Percentiles rank a stretch among this genome's conserved stretches.
Evolutionary conservation across 805 yeast species (phyloP).

Genomic region (Yamadazyma ubonensis): DNA sequence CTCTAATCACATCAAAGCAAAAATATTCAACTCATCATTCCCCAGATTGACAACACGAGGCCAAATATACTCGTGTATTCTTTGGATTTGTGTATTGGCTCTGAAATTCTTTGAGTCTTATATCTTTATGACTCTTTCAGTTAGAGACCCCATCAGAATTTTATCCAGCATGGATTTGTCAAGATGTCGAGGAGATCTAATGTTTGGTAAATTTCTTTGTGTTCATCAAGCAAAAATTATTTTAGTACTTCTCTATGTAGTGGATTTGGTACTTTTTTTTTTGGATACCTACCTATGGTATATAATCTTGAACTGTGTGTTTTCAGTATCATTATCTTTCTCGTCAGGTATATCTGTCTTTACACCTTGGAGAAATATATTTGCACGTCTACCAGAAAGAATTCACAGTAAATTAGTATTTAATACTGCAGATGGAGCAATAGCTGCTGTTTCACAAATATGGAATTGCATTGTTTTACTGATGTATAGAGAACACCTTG

Average conservation of each 20-base stretch:
- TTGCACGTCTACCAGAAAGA: constrained; percentile 35
- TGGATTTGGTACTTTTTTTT: constrained; percentile 35
- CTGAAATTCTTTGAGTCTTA: constrained; percentile 38
- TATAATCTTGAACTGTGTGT: constrained; percentile 34
- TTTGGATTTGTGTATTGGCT: constrained; percentile 33
- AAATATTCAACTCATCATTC: constrained; percentile 23
- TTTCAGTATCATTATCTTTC: constrained; percentile 32
- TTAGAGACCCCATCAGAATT: constrained; percentile 34
- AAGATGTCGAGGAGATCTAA: constrained; percentile 27
- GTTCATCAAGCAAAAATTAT: constrained; percentile 27
- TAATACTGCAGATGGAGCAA: constrained; percentile 2
- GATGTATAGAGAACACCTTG: constrained; percentile 37
- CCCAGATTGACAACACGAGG: constrained; percentile 24
- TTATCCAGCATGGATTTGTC: constrained; percentile 26
- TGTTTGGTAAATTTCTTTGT: constrained; percentile 26
- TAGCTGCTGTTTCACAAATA: constrained; percentile 19
- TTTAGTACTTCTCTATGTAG: constrained; percentile 23
- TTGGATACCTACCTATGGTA: constrained; percentile 43
- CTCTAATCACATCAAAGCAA: constrained; percentile 11
- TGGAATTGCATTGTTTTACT: constrained; percentile 30
- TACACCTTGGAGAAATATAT: constrained; percentile 40
- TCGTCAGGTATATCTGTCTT: constrained; percentile 33
- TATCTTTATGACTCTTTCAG: constrained; percentile 34
- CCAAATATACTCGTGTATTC: constrained; percentile 21
- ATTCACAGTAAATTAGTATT: constrained; percentile 27